Conservation (phyloP, 78 protist species). For the Isochrysis galbana region DNA sequence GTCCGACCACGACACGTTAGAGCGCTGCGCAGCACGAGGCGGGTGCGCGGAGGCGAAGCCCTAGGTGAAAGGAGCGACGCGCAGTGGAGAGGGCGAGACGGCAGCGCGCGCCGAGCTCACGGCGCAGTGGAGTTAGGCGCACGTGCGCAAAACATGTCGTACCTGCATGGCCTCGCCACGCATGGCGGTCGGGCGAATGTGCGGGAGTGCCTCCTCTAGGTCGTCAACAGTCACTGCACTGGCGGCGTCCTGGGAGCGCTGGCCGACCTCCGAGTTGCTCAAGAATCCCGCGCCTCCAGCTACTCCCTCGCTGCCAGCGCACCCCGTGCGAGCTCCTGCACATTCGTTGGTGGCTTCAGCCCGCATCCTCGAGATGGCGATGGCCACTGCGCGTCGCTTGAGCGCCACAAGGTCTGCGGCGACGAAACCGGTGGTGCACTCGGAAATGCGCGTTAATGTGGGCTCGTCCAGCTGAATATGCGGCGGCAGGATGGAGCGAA, state of each 20-base stretch:
- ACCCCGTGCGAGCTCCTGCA: neutral
- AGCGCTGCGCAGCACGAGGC: too few relatives aligned
- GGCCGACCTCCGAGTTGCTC: too few relatives aligned
- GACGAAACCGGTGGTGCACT: conserved; percentile 58
- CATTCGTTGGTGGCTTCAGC: neutral
- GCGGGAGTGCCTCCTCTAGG: conserved; percentile 50
- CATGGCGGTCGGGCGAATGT: conserved; percentile 68
- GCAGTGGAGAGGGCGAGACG: too few relatives aligned
- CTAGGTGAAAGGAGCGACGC: too few relatives aligned
- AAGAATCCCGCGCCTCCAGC: too few relatives aligned
- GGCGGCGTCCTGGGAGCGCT: neutral
- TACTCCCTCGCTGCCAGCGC: neutral
- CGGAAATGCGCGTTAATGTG: neutral
- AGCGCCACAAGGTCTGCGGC: conserved; percentile 85
- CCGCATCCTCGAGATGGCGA: neutral
- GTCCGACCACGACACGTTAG: conserved; percentile 90
- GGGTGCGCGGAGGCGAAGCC: too few relatives aligned
- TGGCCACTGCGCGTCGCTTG: neutral
- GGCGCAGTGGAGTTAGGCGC: too few relatives aligned
- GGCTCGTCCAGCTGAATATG: neutral
- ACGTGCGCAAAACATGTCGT: too few relatives aligned
- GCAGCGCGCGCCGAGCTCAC: too few relatives aligned
- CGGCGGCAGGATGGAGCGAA: neutral
- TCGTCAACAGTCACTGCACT: conserved; percentile 83
- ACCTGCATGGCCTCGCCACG: conserved; percentile 53